Evolutionary conservation across 2,329 filamentous ascomycete species (phyloP).

Genomic region (Dryadomyces quercivorus): DNA sequence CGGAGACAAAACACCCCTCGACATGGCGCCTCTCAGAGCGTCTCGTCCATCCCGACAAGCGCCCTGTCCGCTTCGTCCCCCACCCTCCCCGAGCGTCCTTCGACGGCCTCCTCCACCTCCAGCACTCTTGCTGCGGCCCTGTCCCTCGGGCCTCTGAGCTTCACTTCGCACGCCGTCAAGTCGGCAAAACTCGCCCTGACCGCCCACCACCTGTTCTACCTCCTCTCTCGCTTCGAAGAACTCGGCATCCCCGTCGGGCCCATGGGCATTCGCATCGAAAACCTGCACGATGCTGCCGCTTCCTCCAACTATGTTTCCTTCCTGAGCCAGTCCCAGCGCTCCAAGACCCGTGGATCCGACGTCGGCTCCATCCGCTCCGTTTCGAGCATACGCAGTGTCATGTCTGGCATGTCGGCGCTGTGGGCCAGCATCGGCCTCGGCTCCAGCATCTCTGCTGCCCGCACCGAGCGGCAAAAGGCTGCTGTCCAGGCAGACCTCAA

Average conservation of each 20-base stretch:
- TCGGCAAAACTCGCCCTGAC: constrained; percentile 86
- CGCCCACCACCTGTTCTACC: constrained; percentile 91
- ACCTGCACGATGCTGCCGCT: constrained; percentile 76
- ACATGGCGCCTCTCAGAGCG: constrained; percentile 56
- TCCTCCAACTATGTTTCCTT: constrained; percentile 95
- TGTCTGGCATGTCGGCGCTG: constrained; percentile 89
- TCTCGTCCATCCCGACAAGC: constrained; percentile 39
- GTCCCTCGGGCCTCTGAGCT: constrained; percentile 73
- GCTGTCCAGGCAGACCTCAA: constrained; percentile 78
- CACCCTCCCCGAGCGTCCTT: constrained; percentile 47
- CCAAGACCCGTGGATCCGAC: constrained; percentile 69
- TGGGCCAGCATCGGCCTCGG: constrained; percentile 83
- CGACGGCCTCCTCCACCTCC: constrained; percentile 56
- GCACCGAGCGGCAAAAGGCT: constrained; percentile 81
- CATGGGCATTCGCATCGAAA: constrained; percentile 93
- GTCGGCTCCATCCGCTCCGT: constrained; percentile 88
- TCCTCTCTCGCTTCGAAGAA: constrained; percentile 90
- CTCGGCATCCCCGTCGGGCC: constrained; percentile 81
- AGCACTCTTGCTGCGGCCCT: constrained; percentile 72
- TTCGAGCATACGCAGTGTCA: constrained; percentile 90
- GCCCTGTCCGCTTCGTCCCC: constrained; percentile 35
- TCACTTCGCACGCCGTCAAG: constrained; percentile 75
- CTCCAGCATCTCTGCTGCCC: constrained; percentile 65
- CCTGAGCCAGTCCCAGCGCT: constrained; percentile 68
- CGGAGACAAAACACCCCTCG: constrained; percentile 58